phyloP scores from a whole-genome alignment of 768 basidiomycete species.

The Termitomyces sp. region DNA sequence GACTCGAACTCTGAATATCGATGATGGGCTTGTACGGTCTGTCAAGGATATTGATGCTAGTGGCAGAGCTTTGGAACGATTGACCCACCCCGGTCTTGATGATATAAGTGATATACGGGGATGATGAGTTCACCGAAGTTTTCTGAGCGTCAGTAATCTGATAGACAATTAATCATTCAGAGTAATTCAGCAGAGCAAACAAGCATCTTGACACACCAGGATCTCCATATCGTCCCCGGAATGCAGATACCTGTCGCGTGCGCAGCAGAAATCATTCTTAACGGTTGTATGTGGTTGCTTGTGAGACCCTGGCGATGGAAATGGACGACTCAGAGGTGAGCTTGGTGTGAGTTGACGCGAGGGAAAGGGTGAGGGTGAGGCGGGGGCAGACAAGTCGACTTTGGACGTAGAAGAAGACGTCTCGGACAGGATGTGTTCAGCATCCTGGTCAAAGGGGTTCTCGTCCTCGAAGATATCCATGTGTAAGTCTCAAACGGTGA shows the following conservation, averaged over 20 bases:
- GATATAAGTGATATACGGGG: constrained; percentile 92
- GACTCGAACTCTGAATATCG: constrained; percentile 99
- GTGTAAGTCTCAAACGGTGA: not conserved
- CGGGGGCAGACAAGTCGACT: constrained; percentile 51
- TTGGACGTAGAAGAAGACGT: constrained; percentile 45
- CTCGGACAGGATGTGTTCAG: constrained; percentile 38
- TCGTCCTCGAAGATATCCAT: constrained; percentile 58
- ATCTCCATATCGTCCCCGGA: constrained; percentile 81
- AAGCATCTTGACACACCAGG: constrained; percentile 39
- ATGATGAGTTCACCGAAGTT: constrained; percentile 81
- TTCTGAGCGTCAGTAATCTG: constrained; percentile 96
- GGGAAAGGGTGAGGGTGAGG: constrained; percentile 44
- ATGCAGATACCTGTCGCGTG: constrained; percentile 70
- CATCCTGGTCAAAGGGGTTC: constrained; percentile 59
- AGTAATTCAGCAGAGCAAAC: not conserved
- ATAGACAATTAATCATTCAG: not conserved
- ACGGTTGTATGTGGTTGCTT: constrained; percentile 43
- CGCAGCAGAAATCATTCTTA: constrained; percentile 78
- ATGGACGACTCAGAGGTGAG: constrained; percentile 38
- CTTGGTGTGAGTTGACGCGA: constrained; percentile 42
- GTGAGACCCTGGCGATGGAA: constrained; percentile 54
- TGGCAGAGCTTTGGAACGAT: constrained; percentile 3
- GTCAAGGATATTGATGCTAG: constrained; percentile 3
- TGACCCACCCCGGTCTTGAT: constrained; percentile 75
- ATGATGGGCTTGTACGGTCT: constrained; percentile 81